Evolutionary conservation across 306 rosid genomes (phyloP), one percentile per base, ranked within the genome.

Genomic region (Lathyrus oleraceus): DNA sequence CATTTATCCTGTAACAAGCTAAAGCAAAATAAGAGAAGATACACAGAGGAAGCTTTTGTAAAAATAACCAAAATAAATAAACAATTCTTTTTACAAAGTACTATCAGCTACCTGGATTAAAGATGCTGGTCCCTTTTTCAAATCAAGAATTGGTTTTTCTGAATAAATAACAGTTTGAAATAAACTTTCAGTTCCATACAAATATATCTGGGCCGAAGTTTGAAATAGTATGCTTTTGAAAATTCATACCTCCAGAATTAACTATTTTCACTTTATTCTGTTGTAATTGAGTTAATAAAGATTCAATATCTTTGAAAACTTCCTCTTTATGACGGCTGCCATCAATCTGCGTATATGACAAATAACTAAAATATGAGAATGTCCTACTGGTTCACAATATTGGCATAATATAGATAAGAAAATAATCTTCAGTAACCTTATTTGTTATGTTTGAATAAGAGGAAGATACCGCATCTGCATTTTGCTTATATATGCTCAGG

Each of bases 1-100:
- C 98, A 94, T 45, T 66, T 77, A 78, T 88, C 97, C 98, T 94
- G 86, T 62, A 75, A 78, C 75, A 83, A 62, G 87, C 85, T 63
- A 77, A 57, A 77, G 76, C 30, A 88, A 74, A 76, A 73, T 73
- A 65, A 77, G 85, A 75, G 56, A 72, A n/a, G 53, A 82, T 38
- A 54, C 43, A 70, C 62, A 47, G 10, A 49, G 72, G 15, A 83
- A 23, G 73, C 56, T 61, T 67, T 49, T 67, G 45, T 61, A 70
- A 59, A 58, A 69, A 30, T 32, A 21, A 17, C n/a, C 15, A 27
- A 56, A 49, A 59, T 51, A 42, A 47, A 19, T 40, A 64, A 58
- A 44, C 16, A 75, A 67, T 77, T 62, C 54, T 19, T 51, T 39
- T 20, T 76, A 71, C 58, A 44, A 25, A 6, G 49, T 51, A 71